A percentile compares a stretch with the other conserved stretches of the same genome.
These are phyloP conservation scores for Flueggea neowawraea DNA, from an alignment of 441 rosid genomes.

Conservation along the genomic window DNA sequence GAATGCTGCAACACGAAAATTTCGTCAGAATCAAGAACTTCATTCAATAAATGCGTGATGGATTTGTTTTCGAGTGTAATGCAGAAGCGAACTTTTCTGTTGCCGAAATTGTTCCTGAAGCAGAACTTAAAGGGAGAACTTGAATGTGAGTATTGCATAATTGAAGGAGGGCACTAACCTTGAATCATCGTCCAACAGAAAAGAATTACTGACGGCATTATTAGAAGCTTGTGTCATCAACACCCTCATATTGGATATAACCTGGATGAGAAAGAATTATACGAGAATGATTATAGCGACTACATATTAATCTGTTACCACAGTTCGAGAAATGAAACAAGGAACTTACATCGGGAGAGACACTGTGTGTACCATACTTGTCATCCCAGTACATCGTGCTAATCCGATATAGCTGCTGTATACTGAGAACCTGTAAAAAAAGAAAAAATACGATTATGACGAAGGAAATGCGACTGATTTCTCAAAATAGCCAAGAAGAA, in stretches of 20 bases:
- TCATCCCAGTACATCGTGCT: conserved; percentile 99
- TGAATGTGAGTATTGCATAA: background rate
- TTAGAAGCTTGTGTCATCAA: conserved; percentile 98
- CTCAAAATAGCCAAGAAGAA: too few species aligned
- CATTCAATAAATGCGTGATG: background rate
- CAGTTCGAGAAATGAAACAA: background rate
- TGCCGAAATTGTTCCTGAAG: too few species aligned
- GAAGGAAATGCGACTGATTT: background rate
- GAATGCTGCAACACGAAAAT: conserved; percentile 68
- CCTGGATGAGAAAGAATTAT: conserved; percentile 33
- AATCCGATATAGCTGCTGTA: conserved; percentile 94
- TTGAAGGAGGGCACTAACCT: conserved; percentile 46
- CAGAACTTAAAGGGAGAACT: too few species aligned
- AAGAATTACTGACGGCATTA: conserved; percentile 95
- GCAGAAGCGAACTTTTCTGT: too few species aligned
- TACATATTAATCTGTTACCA: background rate
- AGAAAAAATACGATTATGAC: conserved; percentile 8
- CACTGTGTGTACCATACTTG: conserved; percentile 97
- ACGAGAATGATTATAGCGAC: background rate
- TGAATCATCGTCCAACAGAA: conserved; percentile 95
- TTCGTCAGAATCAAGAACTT: background rate
- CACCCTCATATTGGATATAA: conserved; percentile 93
- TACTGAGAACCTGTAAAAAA: conserved; percentile 72
- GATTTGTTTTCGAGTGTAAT: too few species aligned
- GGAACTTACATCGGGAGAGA: conserved; percentile 84